Percentiles rank a stretch among this genome's conserved stretches.
Conservation (phyloP, 768 basidiomycete genomes). For the Mrakia gelida region DNA sequence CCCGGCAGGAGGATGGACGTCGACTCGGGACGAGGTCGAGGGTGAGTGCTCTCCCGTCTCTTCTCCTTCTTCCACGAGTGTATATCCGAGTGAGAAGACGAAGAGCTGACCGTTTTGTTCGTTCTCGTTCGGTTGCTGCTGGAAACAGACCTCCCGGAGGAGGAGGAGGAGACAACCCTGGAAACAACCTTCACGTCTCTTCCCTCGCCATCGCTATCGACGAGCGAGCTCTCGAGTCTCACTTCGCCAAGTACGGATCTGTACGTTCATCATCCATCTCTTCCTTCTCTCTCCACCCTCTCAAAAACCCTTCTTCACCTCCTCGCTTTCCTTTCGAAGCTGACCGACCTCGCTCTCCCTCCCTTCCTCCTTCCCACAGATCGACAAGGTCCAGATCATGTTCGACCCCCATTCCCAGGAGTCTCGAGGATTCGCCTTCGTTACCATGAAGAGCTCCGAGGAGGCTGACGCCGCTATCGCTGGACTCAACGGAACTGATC, state of each 20-base stretch:
- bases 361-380: conserved; percentile 49
- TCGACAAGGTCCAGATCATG: conserved; percentile 61
- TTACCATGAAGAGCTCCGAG: conserved; percentile 73
- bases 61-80: too few relatives aligned
- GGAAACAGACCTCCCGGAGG: conserved; percentile 31
- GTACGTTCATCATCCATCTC: conserved; percentile 51
- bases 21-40: conserved; percentile 14
- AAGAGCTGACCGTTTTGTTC: background rate
- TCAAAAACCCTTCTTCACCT: too few relatives aligned
- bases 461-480: conserved; percentile 90
- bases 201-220: conserved; percentile 62
- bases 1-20: conserved; percentile 25
- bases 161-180: conserved; percentile 53
- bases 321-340: background rate
- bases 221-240: conserved; percentile 78
- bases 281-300: background rate
- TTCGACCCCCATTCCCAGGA: conserved; percentile 62
- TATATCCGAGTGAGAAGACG: background rate
- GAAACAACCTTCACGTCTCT: conserved; percentile 65
- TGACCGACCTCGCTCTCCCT: background rate
- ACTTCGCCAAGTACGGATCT: conserved; percentile 81
- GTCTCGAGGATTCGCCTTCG: conserved; percentile 84
- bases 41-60: background rate
- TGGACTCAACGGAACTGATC: conserved; percentile 72
- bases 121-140: background rate